Evolutionary conservation across 192 early-diverging fungal species (phyloP).

Genomic region (Coemansia reversa): DNA sequence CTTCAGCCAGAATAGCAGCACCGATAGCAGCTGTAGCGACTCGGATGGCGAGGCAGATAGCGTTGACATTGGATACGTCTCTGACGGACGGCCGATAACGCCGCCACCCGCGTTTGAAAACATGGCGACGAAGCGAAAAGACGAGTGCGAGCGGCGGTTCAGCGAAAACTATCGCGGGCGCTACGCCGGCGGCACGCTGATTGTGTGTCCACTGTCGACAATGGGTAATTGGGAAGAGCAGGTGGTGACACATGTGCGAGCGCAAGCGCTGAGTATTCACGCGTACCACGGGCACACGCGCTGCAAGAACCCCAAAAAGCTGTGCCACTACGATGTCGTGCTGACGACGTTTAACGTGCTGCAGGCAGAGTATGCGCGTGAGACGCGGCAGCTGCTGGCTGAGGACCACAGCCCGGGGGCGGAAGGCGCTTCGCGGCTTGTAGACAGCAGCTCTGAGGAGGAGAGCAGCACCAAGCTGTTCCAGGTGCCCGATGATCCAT

Average conservation of each 20-base stretch:
- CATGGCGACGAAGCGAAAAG: constrained; percentile 30
- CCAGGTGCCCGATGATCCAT: constrained; percentile 36
- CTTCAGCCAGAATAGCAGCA: constrained; percentile 2
- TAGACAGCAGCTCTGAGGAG: constrained; percentile 42
- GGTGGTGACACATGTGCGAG: constrained; percentile 52
- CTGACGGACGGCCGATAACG: constrained; percentile 37
- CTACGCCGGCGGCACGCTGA: constrained; percentile 60
- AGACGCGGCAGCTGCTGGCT: constrained; percentile 29
- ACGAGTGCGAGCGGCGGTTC: constrained; percentile 40
- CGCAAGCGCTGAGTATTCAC: constrained; percentile 46
- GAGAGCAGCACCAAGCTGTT: constrained; percentile 30
- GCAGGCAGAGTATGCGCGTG: constrained; percentile 54
- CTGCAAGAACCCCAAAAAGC: constrained; percentile 37
- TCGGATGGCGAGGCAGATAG: constrained; percentile 1
- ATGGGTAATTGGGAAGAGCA: constrained; percentile 77
- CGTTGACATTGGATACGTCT: constrained; percentile 5
- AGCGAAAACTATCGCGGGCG: constrained; percentile 40
- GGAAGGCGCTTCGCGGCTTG: not conserved
- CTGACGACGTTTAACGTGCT: constrained; percentile 73
- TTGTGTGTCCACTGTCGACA: constrained; percentile 70
- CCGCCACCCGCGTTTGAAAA: constrained; percentile 48
- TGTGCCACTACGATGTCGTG: constrained; percentile 67
- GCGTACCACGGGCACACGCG: constrained; percentile 66
- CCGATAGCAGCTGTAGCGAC: constrained; percentile 5
- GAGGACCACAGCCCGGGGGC: not conserved